These are phyloP conservation scores for Calendula officinalis DNA, from an alignment of 129 eudicot species.

Conservation along the genomic window DNA sequence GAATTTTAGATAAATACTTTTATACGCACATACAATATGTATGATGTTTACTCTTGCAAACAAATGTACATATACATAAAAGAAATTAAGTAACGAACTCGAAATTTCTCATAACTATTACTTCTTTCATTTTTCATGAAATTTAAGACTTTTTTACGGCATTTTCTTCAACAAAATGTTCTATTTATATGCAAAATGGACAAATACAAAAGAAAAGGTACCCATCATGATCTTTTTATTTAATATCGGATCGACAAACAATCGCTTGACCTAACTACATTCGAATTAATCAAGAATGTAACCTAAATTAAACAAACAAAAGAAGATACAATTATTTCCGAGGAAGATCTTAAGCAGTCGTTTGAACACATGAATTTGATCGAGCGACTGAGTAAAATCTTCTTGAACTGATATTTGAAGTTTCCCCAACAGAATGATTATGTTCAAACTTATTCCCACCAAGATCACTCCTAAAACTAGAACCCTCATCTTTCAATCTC, in stretches of 20 bases:
- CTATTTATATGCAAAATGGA: slow-evolving; percentile 13
- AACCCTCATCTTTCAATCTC: slow-evolving; percentile 29
- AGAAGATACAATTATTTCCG: not conserved
- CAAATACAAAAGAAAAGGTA: slow-evolving; percentile 20
- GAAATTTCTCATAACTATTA: too few relatives aligned
- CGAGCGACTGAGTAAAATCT: slow-evolving; percentile 18
- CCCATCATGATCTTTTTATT: not conserved
- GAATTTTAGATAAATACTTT: too few relatives aligned
- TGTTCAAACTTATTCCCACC: slow-evolving; percentile 19
- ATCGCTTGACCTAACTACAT: slow-evolving; percentile 17
- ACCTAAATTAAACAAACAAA: slow-evolving; percentile 15
- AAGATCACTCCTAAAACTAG: slow-evolving; percentile 43
- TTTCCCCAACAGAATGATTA: slow-evolving; percentile 39
- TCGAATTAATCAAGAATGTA: slow-evolving; percentile 13
- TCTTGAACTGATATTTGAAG: slow-evolving; percentile 26
- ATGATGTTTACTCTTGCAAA: too few relatives aligned
- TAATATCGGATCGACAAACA: not conserved
- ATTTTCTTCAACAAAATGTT: not conserved
- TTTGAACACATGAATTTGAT: slow-evolving; percentile 31
- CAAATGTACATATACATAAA: too few relatives aligned
- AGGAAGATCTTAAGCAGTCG: slow-evolving; percentile 15
- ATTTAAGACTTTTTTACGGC: too few relatives aligned
- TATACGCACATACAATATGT: too few relatives aligned
- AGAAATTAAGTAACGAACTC: too few relatives aligned
- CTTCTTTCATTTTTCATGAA: too few relatives aligned